Evolutionary conservation across 106 monocot genomes (phyloP), one percentile per base, ranked within the genome.

Genomic region (Platanthera guangdongensis): DNA sequence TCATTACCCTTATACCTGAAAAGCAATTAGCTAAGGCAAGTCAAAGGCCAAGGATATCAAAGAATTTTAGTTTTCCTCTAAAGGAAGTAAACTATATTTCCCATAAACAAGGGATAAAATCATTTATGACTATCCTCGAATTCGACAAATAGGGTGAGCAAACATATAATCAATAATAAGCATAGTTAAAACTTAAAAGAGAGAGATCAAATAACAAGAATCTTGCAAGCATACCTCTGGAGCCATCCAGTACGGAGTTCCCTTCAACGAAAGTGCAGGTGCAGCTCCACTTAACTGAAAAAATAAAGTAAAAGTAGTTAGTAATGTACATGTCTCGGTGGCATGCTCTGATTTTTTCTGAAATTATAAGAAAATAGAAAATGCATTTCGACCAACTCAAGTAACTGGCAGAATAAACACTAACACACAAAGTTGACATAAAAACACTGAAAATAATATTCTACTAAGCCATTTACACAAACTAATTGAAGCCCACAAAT

Each of bases 161-260:
- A 51, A 48, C 13, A 48, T 8, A 28, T 14, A 70, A 1, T 47
- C 14, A 6, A 1, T 70, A 46, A 18, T n/a, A 47, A 70, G 46
- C 70, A 70, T 48, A 46, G 9, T 28, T 65, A 12, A 8, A 70
- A 72, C n/a, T n/a, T n/a, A n/a, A n/a, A n/a, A n/a, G n/a, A 4
- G 72, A 72, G 72, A 78, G 50, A 71, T 19, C 9, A 72, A 72
- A 72, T 30, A 45, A 16, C 59, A 28, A 68, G 70, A 52, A 12
- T 9, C 73, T 9, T 46, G 74, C 4, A 69, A 73, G n/a, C 45
- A 47, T 88, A 99, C 97, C 97, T 99, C 97, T 52, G 97, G 99
- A 68, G 99, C 99, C 99, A 99, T 99, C 99, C 99, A 99, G 74
- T 92, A 90, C 30, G 99, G 94, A 51, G 90, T 92, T 72, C 99